These are phyloP conservation scores for Trichoderma hamatum DNA, from an alignment of 2,329 filamentous ascomycete species.

Conservation along the genomic window DNA sequence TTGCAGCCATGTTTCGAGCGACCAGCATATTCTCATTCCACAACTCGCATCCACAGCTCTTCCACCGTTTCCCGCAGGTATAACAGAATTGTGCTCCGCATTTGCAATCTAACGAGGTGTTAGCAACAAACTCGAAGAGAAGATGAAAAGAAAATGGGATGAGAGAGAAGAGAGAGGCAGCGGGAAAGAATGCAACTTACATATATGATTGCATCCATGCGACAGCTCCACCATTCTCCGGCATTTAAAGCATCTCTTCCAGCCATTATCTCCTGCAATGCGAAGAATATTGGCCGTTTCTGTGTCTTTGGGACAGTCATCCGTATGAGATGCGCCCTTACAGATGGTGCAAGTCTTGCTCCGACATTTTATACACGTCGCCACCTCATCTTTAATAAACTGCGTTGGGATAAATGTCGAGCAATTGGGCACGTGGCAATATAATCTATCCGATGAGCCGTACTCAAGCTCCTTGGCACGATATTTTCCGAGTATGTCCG, in stretches of 20 bases:
- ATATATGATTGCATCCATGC: conserved; percentile 87
- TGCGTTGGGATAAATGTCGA: conserved; percentile 49
- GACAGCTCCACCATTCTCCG: conserved; percentile 73
- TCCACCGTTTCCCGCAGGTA: conserved; percentile 80
- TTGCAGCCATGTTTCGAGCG: background rate
- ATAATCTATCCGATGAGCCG: conserved; percentile 51
- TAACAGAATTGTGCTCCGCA: conserved; percentile 87
- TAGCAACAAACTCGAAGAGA: background rate
- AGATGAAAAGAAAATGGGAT: background rate
- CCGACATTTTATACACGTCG: conserved; percentile 47
- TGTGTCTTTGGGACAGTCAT: conserved; percentile 51
- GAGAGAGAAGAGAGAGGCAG: too few relatives aligned
- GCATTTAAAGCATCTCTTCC: conserved; percentile 77
- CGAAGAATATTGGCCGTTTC: conserved; percentile 44
- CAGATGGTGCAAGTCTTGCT: conserved; percentile 53
- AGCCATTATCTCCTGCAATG: conserved; percentile 65
- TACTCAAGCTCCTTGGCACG: conserved; percentile 53
- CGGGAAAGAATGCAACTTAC: conserved; percentile 56
- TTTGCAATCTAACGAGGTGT: conserved; percentile 49
- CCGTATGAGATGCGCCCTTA: conserved; percentile 49
- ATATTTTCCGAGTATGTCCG: conserved; percentile 43
- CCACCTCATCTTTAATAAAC: conserved; percentile 40
- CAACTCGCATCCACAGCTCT: conserved; percentile 68
- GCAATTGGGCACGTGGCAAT: conserved; percentile 52
- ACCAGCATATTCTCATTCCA: conserved; percentile 15